Evolutionary conservation across 2,329 filamentous ascomycete species (phyloP).

Genomic region (Claviceps arundinis): DNA sequence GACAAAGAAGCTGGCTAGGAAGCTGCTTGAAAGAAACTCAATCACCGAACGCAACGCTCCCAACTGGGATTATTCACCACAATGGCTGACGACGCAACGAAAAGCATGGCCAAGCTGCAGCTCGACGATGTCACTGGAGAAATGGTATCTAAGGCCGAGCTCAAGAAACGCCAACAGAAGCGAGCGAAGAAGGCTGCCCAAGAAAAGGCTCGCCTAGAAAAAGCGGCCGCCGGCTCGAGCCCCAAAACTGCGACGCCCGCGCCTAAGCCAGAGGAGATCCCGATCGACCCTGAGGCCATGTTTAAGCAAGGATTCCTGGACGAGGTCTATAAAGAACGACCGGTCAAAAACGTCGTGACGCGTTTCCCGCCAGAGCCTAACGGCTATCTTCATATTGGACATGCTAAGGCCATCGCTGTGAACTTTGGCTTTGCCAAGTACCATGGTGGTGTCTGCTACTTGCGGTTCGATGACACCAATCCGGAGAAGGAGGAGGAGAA

Average conservation of each 20-base stretch:
- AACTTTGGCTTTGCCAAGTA: conserved; percentile 90
- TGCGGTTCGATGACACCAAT: conserved; percentile 84
- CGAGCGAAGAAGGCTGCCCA: conserved; percentile 40
- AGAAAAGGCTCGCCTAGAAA: conserved; percentile 69
- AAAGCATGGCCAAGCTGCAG: conserved; percentile 41
- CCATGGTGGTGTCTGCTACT: conserved; percentile 47
- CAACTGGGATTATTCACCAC: conserved; percentile 5
- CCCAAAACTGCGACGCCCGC: conserved; percentile 19
- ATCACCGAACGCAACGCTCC: background rate
- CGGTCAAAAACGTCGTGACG: conserved; percentile 48
- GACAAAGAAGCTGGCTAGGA: background rate
- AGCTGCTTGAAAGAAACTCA: background rate
- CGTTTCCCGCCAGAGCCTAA: conserved; percentile 83
- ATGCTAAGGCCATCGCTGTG: conserved; percentile 88
- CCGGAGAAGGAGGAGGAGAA: conserved; percentile 84
- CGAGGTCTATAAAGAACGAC: conserved; percentile 57
- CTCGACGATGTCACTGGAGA: conserved; percentile 51
- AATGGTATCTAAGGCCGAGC: conserved; percentile 48
- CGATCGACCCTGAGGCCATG: conserved; percentile 49
- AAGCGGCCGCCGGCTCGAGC: conserved; percentile 50
- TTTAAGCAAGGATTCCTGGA: conserved; percentile 69
- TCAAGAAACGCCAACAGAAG: conserved; percentile 46
- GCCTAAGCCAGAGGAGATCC: conserved; percentile 22
- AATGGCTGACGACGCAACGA: conserved; percentile 35
- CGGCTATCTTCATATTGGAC: conserved; percentile 84